These are phyloP conservation scores for Streptanthus diversifolius DNA, from an alignment of 345 rosid genomes.

Conservation along the genomic window DNA sequence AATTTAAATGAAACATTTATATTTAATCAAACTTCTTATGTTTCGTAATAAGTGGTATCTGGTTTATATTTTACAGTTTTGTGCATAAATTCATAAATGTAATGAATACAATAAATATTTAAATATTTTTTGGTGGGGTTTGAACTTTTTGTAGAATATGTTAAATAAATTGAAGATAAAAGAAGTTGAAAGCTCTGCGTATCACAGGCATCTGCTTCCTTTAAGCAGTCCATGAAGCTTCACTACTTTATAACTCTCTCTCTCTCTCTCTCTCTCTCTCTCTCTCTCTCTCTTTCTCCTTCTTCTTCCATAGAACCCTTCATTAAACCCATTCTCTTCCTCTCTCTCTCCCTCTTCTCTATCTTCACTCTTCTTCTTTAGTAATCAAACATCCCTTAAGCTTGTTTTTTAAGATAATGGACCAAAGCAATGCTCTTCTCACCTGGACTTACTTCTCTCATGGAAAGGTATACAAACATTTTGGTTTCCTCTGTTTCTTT, in stretches of 20 bases:
- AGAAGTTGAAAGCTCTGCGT: constrained; percentile 22
- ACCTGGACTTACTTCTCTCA: constrained; percentile 63
- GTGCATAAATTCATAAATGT: neutral
- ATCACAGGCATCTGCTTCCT: constrained; percentile 17
- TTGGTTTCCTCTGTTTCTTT: neutral
- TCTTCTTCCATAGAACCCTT: constrained; percentile 5
- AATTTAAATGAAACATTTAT: neutral
- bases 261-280: neutral
- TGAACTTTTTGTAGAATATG: constrained; percentile 14
- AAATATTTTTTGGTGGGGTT: constrained; percentile 18
- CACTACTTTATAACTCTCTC: constrained; percentile 12
- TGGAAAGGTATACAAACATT: constrained; percentile 54
- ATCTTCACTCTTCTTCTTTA: neutral
- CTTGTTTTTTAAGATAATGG: constrained; percentile 42
- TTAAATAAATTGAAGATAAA: constrained; percentile 22
- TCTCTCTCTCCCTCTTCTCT: constrained; percentile 3
- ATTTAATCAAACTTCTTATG: neutral
- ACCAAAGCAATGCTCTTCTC: constrained; percentile 56
- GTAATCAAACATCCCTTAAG: neutral
- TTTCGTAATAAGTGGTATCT: neutral
- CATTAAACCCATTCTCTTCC: constrained; percentile 17
- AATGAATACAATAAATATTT: neutral
- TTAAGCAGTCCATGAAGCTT: constrained; percentile 23
- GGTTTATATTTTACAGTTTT: neutral
- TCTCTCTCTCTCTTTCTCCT: neutral